Evolutionary conservation across 2,329 filamentous ascomycete genomes (phyloP), one percentile per base, ranked within the genome.

Genomic region (Cryphonectria carpinicola): DNA sequence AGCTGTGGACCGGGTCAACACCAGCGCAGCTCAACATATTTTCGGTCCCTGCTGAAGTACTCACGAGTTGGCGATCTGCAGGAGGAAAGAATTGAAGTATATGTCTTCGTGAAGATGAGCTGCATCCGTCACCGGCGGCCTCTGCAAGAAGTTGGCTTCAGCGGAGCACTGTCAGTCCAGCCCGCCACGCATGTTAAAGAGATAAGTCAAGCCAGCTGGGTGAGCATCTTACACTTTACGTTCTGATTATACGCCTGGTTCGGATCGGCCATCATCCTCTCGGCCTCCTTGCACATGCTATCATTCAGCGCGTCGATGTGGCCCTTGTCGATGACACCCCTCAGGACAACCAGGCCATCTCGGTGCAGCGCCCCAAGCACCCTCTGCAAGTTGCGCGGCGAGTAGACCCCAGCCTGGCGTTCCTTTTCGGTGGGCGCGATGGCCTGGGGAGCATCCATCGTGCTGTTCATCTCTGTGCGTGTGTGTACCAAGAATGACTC

Each of bases 21-120:
- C 22, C n/a, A 35, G 1, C 19, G 28, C 8, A 8, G 25, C n/a
- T 4, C 35, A 10, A 6, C 7, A 63, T 25, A n/a, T 22, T 14
- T 4, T 19, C 10, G 5, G 22, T 7, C n/a, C 39, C 54, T 19
- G 46, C 32, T n/a, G 6, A 6, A 25, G 2, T 28, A 76, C 79
- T 71, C 65, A 81, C 79, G 77, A 76, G 71, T 82, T 82, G 66
- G 79, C 79, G 2, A 82, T 67, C 67, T 83, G 81, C 37, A 82
- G 76, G 28, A 83, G 76, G 70, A 81, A 82, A 0, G 79, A 76
- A 71, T 83, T 82, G 75, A 82, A 83, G 72, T 82, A 82, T 4
- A 83, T 75, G 73, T 82, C 81, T 62, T 81, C 76, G 69, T 78
- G 77, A 1, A 82, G 74, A 43, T 77, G 76, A 11, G 78, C 74